Conservation (phyloP, 768 basidiomycete species). For the Trichaptum fuscoviolaceum region DNA sequence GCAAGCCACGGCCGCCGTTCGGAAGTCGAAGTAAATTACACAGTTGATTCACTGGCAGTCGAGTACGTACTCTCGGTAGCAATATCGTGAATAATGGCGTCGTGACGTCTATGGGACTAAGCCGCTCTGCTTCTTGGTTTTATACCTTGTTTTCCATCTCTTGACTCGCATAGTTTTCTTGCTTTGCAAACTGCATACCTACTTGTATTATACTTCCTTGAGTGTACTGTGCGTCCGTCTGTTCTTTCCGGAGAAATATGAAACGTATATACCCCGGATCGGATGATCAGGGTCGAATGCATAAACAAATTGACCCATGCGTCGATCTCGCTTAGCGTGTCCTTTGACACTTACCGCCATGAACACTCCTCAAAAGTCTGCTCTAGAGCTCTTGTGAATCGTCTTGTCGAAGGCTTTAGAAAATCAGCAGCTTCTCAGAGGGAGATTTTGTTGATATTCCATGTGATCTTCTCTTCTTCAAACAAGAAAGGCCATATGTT, state of each 20-base stretch:
- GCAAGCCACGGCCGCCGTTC: constrained; percentile 16
- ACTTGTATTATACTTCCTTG: background rate
- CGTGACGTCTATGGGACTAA: background rate
- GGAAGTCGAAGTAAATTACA: constrained; percentile 12
- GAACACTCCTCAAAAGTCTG: background rate
- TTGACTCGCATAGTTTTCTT: background rate
- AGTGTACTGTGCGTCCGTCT: background rate
- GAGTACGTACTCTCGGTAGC: background rate
- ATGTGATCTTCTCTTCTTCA: too few relatives aligned
- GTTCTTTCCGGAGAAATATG: background rate
- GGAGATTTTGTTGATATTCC: too few relatives aligned
- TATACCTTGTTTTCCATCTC: background rate
- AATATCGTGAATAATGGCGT: background rate
- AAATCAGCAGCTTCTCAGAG: too few relatives aligned
- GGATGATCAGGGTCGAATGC: background rate
- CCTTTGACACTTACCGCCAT: background rate
- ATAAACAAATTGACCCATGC: background rate
- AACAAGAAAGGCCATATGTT: background rate
- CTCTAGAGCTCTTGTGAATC: too few relatives aligned
- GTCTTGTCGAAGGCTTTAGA: too few relatives aligned
- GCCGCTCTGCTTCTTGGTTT: background rate
- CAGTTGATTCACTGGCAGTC: too few relatives aligned
- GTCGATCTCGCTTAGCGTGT: background rate
- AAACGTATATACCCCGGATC: background rate
- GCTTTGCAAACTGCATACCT: background rate